A percentile compares a stretch with the other conserved stretches of the same genome.
Conservation (phyloP, 495 filamentous ascomycete genomes). For the Geoglossum glabrum region DNA sequence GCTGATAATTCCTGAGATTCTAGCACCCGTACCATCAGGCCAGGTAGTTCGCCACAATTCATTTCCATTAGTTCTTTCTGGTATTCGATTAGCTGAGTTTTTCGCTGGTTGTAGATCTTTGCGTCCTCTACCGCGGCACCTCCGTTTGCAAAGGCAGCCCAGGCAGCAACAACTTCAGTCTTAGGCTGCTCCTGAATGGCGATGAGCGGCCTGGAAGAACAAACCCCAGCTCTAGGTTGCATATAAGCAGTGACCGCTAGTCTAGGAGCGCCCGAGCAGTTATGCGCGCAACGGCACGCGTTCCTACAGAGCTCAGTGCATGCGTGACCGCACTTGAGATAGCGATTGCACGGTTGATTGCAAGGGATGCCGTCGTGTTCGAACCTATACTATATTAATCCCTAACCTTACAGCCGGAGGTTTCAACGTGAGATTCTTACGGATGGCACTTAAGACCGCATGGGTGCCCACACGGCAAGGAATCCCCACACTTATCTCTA, state of each 20-base stretch:
- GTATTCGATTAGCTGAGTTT: background rate
- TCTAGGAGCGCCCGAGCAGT: background rate
- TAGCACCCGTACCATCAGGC: background rate
- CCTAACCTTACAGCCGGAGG: background rate
- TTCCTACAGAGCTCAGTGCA: background rate
- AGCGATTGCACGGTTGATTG: conserved; percentile 1
- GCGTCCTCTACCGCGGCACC: background rate
- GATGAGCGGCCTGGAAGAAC: background rate
- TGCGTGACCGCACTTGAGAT: background rate
- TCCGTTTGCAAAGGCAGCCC: background rate
- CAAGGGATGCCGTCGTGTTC: conserved; percentile 8
- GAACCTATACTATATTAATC: conserved; percentile 1
- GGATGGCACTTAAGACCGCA: conserved; percentile 30
- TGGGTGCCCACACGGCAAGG: conserved; percentile 25
- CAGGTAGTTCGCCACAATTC: background rate
- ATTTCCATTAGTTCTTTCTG: background rate
- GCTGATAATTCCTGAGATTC: background rate
- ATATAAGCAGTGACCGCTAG: background rate
- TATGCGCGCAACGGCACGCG: background rate
- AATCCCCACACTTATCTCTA: conserved; percentile 25
- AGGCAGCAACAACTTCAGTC: background rate
- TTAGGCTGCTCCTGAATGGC: background rate
- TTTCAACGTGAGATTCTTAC: conserved; percentile 8
- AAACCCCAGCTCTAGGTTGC: background rate
- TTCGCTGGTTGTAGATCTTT: background rate